These are phyloP conservation scores for Pestalotiopsis sp. DNA, from an alignment of 2,329 filamentous ascomycete genomes.

Conservation along the genomic window DNA sequence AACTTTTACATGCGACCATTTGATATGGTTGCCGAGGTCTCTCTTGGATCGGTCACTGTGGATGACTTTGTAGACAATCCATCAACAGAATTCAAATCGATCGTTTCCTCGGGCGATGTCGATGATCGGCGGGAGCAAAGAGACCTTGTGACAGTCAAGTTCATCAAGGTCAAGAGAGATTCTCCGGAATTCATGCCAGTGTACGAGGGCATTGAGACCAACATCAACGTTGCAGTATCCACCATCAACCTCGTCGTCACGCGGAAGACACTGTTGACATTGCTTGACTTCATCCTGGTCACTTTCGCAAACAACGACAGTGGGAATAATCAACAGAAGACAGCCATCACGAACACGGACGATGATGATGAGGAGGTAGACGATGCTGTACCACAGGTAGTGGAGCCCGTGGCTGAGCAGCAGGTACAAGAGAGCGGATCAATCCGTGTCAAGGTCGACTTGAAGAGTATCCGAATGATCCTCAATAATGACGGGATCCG, in stretches of 20 bases:
- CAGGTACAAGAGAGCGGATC: conserved; percentile 63
- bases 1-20: conserved; percentile 87
- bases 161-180: conserved; percentile 83
- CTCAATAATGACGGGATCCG: conserved; percentile 97
- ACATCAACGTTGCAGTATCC: conserved; percentile 86
- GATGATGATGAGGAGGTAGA: conserved; percentile 37
- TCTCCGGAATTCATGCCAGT: conserved; percentile 92
- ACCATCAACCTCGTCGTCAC: conserved; percentile 97
- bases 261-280: conserved; percentile 84
- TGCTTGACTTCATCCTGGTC: conserved; percentile 90
- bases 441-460: conserved; percentile 88
- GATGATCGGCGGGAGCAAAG: conserved; percentile 76
- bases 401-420: conserved; percentile 37
- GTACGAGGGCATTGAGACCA: conserved; percentile 92
- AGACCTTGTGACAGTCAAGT: conserved; percentile 87
- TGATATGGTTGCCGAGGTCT: conserved; percentile 92
- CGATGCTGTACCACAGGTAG: conserved; percentile 40
- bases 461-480: conserved; percentile 92
- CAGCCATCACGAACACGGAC: conserved; percentile 32
- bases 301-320: conserved; percentile 74
- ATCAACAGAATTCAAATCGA: conserved; percentile 90
- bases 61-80: conserved; percentile 95
- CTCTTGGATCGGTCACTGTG: conserved; percentile 82
- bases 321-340: conserved; percentile 32
- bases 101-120: conserved; percentile 80